A percentile compares a stretch with the other conserved stretches of the same genome.
Conservation (phyloP, 208 protist genomes). For the Naegleria fowleri region DNA sequence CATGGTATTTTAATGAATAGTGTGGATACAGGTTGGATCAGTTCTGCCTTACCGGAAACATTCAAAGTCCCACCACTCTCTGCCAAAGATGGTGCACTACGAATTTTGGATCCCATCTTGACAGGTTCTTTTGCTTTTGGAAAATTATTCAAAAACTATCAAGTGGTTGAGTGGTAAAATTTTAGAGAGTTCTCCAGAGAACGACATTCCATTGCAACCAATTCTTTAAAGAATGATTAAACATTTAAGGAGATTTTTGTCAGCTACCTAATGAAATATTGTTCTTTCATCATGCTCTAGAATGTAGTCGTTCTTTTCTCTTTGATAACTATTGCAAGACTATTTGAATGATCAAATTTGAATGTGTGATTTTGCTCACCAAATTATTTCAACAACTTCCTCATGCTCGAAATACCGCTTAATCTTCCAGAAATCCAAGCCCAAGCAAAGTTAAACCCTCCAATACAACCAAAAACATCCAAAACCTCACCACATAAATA, state of each 20-base stretch:
- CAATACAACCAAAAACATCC: constrained; percentile 25
- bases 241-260: no score
- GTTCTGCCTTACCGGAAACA: constrained; percentile 57
- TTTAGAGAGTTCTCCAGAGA: no score
- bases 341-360: no score
- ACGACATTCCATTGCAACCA: no score
- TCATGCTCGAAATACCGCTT: neutral
- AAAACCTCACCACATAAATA: constrained; percentile 1
- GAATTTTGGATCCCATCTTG: constrained; percentile 87
- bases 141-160: constrained; percentile 81
- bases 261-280: no score
- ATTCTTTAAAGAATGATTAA: no score
- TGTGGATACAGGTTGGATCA: constrained; percentile 96
- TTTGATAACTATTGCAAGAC: no score
- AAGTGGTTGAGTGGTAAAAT: constrained; percentile 71
- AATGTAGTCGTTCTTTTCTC: no score
- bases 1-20: constrained; percentile 92
- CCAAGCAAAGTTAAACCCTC: constrained; percentile 22
- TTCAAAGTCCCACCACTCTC: constrained; percentile 75
- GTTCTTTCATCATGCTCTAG: no score
- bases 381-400: neutral
- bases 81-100: constrained; percentile 88
- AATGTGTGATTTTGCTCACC: no score
- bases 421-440: constrained; percentile 9
- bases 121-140: constrained; percentile 62